These are phyloP conservation scores for Juglanconis juglandina DNA, from an alignment of 2,329 filamentous ascomycete genomes.

Conservation along the genomic window DNA sequence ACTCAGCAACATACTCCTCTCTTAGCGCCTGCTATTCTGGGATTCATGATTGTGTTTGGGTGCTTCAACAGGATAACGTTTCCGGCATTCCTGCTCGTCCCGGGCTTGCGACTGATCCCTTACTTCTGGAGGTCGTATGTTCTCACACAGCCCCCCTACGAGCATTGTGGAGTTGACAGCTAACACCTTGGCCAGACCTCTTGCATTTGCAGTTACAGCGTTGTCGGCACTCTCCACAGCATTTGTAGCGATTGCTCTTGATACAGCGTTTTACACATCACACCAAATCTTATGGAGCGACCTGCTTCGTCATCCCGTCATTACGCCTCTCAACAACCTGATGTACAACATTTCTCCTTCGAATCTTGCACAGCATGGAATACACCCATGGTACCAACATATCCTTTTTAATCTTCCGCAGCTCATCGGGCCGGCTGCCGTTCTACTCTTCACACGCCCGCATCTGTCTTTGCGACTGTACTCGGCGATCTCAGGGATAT, in stretches of 20 bases:
- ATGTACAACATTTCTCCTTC: slow-evolving; percentile 67
- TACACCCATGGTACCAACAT: slow-evolving; percentile 79
- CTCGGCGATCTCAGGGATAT: slow-evolving; percentile 70
- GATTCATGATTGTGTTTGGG: slow-evolving; percentile 78
- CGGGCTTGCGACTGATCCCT: slow-evolving; percentile 76
- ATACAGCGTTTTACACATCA: slow-evolving; percentile 78
- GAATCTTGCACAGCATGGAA: slow-evolving; percentile 71
- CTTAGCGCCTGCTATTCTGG: slow-evolving; percentile 72
- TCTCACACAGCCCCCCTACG: neutral
- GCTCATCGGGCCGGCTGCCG: slow-evolving; percentile 66
- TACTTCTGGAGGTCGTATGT: slow-evolving; percentile 78
- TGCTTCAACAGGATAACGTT: slow-evolving; percentile 97
- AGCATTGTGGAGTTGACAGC: slow-evolving; percentile 17
- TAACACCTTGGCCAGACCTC: slow-evolving; percentile 41
- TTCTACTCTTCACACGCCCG: slow-evolving; percentile 57
- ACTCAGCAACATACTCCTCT: slow-evolving; percentile 69
- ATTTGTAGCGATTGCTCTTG: slow-evolving; percentile 70
- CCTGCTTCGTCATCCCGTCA: slow-evolving; percentile 61
- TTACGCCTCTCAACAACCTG: slow-evolving; percentile 76
- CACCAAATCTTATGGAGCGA: slow-evolving; percentile 62
- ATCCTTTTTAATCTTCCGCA: slow-evolving; percentile 67
- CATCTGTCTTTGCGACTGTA: slow-evolving; percentile 61
- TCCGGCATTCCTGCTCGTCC: slow-evolving; percentile 85
- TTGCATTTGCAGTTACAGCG: slow-evolving; percentile 60
- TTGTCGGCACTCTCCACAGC: slow-evolving; percentile 65